Evolutionary conservation across 805 yeast species (phyloP).

Genomic region (Ogataea parapolymorpha): DNA sequence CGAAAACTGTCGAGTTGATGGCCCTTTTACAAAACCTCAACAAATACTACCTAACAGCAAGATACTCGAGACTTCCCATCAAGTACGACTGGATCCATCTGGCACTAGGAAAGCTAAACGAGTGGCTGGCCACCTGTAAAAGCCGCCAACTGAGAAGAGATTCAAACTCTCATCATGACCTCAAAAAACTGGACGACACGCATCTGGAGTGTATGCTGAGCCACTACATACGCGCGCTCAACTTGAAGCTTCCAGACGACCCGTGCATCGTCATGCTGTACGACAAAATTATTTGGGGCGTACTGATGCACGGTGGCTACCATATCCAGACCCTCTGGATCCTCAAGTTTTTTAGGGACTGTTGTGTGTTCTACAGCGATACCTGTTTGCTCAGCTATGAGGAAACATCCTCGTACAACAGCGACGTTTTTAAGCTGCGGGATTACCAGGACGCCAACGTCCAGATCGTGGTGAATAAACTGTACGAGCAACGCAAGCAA

Average conservation of each 20-base stretch:
- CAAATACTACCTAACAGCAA: slow-evolving; percentile 11
- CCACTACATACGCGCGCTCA: slow-evolving; percentile 36
- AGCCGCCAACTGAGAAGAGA: slow-evolving; percentile 6
- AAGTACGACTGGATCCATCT: slow-evolving; percentile 17
- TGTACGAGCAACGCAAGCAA: slow-evolving; percentile 20
- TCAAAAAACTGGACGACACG: slow-evolving; percentile 12
- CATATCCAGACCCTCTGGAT: slow-evolving; percentile 42
- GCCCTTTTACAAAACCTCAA: slow-evolving; percentile 11
- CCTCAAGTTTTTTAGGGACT: slow-evolving; percentile 36
- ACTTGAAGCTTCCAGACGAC: slow-evolving; percentile 36
- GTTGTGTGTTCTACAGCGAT: slow-evolving; percentile 18
- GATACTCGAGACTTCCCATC: slow-evolving; percentile 4
- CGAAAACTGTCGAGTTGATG: slow-evolving; percentile 9
- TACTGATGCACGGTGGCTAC: slow-evolving; percentile 43
- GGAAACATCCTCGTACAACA: slow-evolving; percentile 12
- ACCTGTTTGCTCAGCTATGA: slow-evolving; percentile 19
- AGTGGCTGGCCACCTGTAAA: slow-evolving; percentile 13
- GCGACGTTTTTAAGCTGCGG: slow-evolving; percentile 14
- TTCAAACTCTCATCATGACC: slow-evolving; percentile 2
- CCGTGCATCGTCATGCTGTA: slow-evolving; percentile 32
- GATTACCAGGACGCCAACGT: slow-evolving; percentile 11
- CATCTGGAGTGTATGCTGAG: slow-evolving; percentile 36
- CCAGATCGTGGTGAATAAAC: slow-evolving; percentile 7
- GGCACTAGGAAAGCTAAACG: slow-evolving; percentile 16
- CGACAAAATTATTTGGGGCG: slow-evolving; percentile 40